These are phyloP conservation scores for Cyathus olla DNA, from an alignment of 1,284 basidiomycete species.

Conservation along the genomic window DNA sequence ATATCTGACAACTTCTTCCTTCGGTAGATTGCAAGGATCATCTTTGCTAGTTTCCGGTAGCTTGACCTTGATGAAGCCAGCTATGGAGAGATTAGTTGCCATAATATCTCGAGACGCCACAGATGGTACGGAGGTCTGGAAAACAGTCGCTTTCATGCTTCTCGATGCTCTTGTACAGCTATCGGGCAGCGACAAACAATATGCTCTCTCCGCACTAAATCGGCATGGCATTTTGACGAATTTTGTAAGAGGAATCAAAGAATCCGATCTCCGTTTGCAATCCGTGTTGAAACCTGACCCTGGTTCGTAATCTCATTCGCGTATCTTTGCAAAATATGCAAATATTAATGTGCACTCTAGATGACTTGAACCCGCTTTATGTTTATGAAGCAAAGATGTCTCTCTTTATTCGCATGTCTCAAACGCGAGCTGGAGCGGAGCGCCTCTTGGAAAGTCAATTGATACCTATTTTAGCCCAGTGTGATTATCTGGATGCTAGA, in stretches of 20 bases:
- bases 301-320: slow-evolving; percentile 56
- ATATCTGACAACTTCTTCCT: slow-evolving; percentile 39
- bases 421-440: slow-evolving; percentile 87
- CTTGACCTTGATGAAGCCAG: slow-evolving; percentile 69
- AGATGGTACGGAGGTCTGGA: slow-evolving; percentile 96
- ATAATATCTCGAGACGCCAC: slow-evolving; percentile 92
- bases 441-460: slow-evolving; percentile 86
- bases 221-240: slow-evolving; percentile 87
- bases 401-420: slow-evolving; percentile 86
- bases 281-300: slow-evolving; percentile 90
- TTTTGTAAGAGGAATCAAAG: slow-evolving; percentile 88
- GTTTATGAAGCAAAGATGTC: slow-evolving; percentile 97
- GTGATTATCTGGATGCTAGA: slow-evolving; percentile 88
- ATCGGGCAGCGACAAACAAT: slow-evolving; percentile 72
- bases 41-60: slow-evolving; percentile 72
- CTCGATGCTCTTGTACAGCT: slow-evolving; percentile 83
- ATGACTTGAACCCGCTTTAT: slow-evolving; percentile 92
- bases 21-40: slow-evolving; percentile 35
- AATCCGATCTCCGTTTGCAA: slow-evolving; percentile 84
- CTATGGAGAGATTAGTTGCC: slow-evolving; percentile 81
- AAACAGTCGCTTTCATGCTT: slow-evolving; percentile 92
- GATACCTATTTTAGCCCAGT: slow-evolving; percentile 84
- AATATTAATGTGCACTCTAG: slow-evolving; percentile 48
- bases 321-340: slow-evolving; percentile 5
- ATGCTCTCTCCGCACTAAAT: slow-evolving; percentile 71